Evolutionary conservation across 2,329 filamentous ascomycete species (phyloP).

Genomic region (Calonectria henricotiae): DNA sequence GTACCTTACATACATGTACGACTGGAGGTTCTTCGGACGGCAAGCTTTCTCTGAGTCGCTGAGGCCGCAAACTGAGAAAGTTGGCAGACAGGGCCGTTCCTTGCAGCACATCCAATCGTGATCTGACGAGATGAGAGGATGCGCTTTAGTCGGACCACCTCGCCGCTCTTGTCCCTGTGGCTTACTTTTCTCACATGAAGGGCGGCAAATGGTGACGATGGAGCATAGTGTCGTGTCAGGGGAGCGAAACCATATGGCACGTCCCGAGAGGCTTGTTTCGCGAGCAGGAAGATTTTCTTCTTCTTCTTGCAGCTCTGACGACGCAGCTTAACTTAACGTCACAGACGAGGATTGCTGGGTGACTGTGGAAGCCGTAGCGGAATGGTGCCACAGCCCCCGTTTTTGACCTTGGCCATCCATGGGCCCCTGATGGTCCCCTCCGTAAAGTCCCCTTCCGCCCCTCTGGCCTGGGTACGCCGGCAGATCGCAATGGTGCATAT

Average conservation of each 20-base stretch:
- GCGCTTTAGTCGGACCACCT: constrained; percentile 44
- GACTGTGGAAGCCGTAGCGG: constrained; percentile 38
- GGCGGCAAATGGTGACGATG: background rate
- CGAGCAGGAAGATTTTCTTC: constrained; percentile 10
- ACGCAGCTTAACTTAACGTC: constrained; percentile 12
- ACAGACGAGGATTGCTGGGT: constrained; percentile 16
- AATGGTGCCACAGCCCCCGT: constrained; percentile 48
- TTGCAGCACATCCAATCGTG: constrained; percentile 51
- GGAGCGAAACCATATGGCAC: constrained; percentile 15
- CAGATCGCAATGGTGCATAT: constrained; percentile 46
- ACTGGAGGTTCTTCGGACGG: background rate
- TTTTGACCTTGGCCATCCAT: constrained; percentile 34
- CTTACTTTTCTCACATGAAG: background rate
- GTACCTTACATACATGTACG: constrained; percentile 50
- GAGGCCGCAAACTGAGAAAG: constrained; percentile 44
- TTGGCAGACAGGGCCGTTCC: constrained; percentile 46
- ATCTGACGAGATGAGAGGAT: constrained; percentile 36
- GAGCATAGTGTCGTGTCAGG: constrained; percentile 16
- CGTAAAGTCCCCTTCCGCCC: constrained; percentile 41
- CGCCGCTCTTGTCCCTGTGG: constrained; percentile 21
- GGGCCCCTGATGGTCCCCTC: constrained; percentile 34
- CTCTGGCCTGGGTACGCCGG: constrained; percentile 43
- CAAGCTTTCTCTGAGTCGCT: constrained; percentile 10
- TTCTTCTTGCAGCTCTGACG: background rate
- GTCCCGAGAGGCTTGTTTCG: constrained; percentile 22